Evolutionary conservation across 257 asterid species (phyloP).

Genomic region (Gynochthodes officinalis): DNA sequence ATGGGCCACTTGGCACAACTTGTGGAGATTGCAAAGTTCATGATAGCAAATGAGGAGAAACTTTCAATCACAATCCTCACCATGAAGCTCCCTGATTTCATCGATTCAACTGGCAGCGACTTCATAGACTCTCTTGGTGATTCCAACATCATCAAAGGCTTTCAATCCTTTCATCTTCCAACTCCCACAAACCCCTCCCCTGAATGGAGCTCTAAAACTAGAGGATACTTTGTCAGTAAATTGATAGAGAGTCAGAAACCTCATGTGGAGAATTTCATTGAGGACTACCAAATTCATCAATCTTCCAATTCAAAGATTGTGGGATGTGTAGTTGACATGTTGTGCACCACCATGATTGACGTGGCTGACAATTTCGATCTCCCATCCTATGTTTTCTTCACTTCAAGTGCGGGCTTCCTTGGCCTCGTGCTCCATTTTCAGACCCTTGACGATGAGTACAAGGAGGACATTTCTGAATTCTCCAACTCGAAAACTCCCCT

Average conservation of each 20-base stretch:
- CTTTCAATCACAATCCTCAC: conserved; percentile 45
- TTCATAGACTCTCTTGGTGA: conserved; percentile 40
- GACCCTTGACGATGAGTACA: conserved; percentile 47
- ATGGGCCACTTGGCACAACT: conserved; percentile 65
- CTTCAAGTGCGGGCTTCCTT: conserved; percentile 62
- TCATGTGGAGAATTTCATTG: conserved; percentile 37
- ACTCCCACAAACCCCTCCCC: conserved; percentile 42
- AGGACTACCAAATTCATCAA: background rate
- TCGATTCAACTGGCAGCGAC: conserved; percentile 52
- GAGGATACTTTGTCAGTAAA: conserved; percentile 52
- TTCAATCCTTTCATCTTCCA: conserved; percentile 50
- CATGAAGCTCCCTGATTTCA: conserved; percentile 48
- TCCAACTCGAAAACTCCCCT: conserved; percentile 24
- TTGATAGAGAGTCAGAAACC: conserved; percentile 44
- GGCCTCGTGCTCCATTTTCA: conserved; percentile 60
- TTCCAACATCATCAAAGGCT: conserved; percentile 20
- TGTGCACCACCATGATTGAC: conserved; percentile 53
- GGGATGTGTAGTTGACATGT: conserved; percentile 59
- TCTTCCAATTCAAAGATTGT: background rate
- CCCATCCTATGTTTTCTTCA: conserved; percentile 49
- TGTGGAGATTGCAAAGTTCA: conserved; percentile 52
- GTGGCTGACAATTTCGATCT: conserved; percentile 45
- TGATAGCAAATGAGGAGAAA: conserved; percentile 26
- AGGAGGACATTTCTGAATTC: conserved; percentile 35
- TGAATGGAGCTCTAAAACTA: conserved; percentile 58